Conservation (phyloP, 129 eudicot species). For the Arctium lappa region DNA sequence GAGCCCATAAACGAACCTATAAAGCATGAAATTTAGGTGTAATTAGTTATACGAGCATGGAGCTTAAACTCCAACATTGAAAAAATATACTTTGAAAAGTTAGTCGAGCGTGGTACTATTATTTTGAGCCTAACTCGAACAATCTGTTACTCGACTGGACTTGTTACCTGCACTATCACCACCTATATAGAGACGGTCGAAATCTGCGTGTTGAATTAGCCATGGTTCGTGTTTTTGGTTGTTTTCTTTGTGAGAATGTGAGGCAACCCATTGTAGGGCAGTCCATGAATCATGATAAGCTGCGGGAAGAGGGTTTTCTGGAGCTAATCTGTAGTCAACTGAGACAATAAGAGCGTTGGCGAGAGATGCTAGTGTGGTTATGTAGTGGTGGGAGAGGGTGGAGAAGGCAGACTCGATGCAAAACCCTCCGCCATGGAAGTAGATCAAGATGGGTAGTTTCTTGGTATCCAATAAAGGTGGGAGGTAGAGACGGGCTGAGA, state of each 20-base stretch:
- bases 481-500: slow-evolving; percentile 34
- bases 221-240: slow-evolving; percentile 27
- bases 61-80: background rate
- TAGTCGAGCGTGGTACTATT: background rate
- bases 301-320: slow-evolving; percentile 54
- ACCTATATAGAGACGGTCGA: slow-evolving; percentile 35
- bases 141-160: background rate
- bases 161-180: slow-evolving; percentile 34
- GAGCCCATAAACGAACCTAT: background rate
- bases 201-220: slow-evolving; percentile 31
- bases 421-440: slow-evolving; percentile 64
- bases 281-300: slow-evolving; percentile 60
- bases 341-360: slow-evolving; percentile 38
- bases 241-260: slow-evolving; percentile 7
- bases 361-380: slow-evolving; percentile 29
- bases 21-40: background rate
- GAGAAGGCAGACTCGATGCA: slow-evolving; percentile 50
- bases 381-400: slow-evolving; percentile 22
- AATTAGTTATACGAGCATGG: too few relatives aligned
- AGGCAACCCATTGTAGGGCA: slow-evolving; percentile 47
- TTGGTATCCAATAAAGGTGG: background rate
- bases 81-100: background rate
- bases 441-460: slow-evolving; percentile 50
- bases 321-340: slow-evolving; percentile 58
- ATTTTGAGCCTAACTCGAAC: background rate